Base-by-base conservation (phyloP, 2,329 filamentous ascomycete species). In the Corynespora cassiicola region DNA sequence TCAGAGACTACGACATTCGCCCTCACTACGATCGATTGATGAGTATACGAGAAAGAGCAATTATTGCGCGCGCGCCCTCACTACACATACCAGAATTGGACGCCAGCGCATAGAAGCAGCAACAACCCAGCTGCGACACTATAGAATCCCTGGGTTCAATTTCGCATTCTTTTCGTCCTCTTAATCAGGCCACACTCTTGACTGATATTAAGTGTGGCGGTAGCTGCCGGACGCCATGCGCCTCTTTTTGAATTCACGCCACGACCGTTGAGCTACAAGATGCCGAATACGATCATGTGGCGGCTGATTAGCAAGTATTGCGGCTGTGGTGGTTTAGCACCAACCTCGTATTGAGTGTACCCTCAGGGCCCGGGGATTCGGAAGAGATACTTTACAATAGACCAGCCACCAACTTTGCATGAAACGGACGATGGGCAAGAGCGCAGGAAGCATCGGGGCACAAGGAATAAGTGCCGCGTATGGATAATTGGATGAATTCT, bases 1-100 rank as follows among this genome's bases (percentile, higher is more conserved):
- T 56, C 30, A 60, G 34, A 29, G 65, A 68, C 36, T 57, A 57
- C 27, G 62, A 68, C 41, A 47, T 68, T 6, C 46, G 64, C 11
- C 37, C 55, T 9, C 58, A 67, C 30, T 66, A 61, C 36, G 59
- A 68, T 38, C 54, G 60, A 12, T 45, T 68, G 45, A 57, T 57
- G 47, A 47, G 50, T 15, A 25, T 59, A 39, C 50, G 47, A 36
- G 45, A 42, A 11, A 57, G 42, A 18, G 29, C 47, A 4, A 36
- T 59, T 17, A 53, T 59, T 39, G 43, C 47, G n/a, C 39, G 46
- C 25, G 53, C 56, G 20, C 52, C 49, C 6, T 50, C 42, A 17
- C 15, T 59, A 27, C 23, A 27, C 23, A 56, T 59, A 22, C 53
- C 56, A 9, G 56, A 59, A 27, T 32, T 59, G 24, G 55, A 55